phyloP scores from a whole-genome alignment of 2,329 filamentous ascomycete species.

The Lachnellula subtilissima region DNA sequence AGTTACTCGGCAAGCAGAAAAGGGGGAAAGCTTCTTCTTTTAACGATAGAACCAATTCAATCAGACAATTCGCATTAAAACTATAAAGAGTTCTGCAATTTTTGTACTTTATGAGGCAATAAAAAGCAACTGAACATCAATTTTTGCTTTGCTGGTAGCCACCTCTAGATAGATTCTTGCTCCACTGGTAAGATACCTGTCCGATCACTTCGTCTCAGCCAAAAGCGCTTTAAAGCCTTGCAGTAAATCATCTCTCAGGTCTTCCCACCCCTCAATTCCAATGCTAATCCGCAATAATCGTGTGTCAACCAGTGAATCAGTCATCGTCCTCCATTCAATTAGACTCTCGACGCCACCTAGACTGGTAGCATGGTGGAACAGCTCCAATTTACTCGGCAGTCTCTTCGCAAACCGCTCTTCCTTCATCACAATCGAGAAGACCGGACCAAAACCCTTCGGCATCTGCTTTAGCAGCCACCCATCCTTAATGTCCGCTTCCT shows the following conservation, averaged over 20 bases:
- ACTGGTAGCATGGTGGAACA: conserved; percentile 95
- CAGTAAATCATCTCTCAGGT: conserved; percentile 71
- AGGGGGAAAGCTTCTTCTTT: no score
- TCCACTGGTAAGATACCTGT: no score
- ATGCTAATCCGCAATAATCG: conserved; percentile 75
- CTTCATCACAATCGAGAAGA: conserved; percentile 71
- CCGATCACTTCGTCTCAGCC: not conserved
- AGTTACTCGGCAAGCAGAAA: no score
- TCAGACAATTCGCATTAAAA: no score
- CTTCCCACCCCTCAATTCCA: conserved; percentile 82
- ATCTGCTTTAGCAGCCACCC: conserved; percentile 82
- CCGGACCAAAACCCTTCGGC: conserved; percentile 84
- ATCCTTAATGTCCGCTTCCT: conserved; percentile 53
- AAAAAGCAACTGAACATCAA: no score
- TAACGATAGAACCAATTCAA: no score
- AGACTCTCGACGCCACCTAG: conserved; percentile 90
- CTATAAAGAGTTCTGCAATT: no score
- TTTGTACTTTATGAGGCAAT: no score
- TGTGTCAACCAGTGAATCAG: conserved; percentile 67
- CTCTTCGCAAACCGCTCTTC: conserved; percentile 55
- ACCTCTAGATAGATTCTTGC: no score
- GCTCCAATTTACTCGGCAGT: conserved; percentile 70
- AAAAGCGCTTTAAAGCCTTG: conserved; percentile 50
- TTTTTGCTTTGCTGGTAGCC: no score
- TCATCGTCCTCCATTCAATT: conserved; percentile 95